Base-by-base conservation (phyloP, 2,329 filamentous ascomycete species). In the Bipolaris oryzae region DNA sequence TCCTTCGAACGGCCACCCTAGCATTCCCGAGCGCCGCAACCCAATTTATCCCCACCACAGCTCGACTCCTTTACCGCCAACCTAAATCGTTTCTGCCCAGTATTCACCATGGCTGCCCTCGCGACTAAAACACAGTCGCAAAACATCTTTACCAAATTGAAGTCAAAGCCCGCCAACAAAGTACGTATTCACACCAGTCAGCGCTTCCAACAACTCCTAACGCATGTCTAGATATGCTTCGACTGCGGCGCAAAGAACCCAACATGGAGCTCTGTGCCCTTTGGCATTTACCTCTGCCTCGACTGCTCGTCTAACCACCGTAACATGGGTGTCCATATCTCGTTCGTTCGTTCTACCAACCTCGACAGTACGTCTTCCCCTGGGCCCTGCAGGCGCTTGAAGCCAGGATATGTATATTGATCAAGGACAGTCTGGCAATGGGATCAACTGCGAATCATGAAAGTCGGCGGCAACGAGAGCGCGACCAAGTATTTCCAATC, bases 401-500 rank as follows among this genome's bases (percentile, higher is more conserved):
- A 35, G 18, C 5, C 91, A 89, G 91, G 82, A 41, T 50, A 18
- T 49, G n/a, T 49, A 33, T 58, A 64, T 74, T 78, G 63, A 78
- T 62, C 9, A 21, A 16, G 6, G 20, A 53, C 55, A 81, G 79
- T 82, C 63, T 99, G 95, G 95, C 92, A 97, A 90, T 99, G 95
- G 95, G 92, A 97, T 67, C 95, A 99, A 77, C 85, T 99, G 58
- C 90, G 95, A 50, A 79, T 94, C 55, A 98, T 99, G 94, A 99
- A 99, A 81, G 92, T 98, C 15, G 95, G 95, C 64, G 95, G 95
- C 55, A 99, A 99, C 74, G 94, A 98, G 79, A 96, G 92, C 56
- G 95, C 95, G 46, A 97, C 93, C 72, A 97, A 96, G 80, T 99
- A 92, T 82, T 99, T 98, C 82, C 93, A 97, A 79, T 89, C 92